Conservation (phyloP, 176 grass and related monocot genomes). For the Oryza glumipatula region DNA sequence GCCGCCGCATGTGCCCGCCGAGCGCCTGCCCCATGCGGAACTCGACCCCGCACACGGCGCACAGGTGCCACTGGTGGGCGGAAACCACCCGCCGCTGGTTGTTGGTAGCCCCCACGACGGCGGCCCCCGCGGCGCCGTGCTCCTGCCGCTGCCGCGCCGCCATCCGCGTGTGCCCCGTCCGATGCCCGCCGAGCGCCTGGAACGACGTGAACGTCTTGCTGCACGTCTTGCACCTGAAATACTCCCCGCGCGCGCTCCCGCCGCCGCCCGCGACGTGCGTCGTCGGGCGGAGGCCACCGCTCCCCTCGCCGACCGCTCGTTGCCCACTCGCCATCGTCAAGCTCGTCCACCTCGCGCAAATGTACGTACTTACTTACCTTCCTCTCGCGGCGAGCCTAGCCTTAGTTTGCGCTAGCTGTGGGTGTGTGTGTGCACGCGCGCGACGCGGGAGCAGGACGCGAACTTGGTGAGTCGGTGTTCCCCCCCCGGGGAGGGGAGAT, state of each 20-base stretch:
- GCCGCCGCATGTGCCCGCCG: constrained; percentile 70
- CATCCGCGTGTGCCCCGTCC: constrained; percentile 59
- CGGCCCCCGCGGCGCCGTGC: not conserved
- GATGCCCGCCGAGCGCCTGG: constrained; percentile 67
- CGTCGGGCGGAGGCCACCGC: not conserved
- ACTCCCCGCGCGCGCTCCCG: constrained; percentile 19
- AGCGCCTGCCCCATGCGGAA: constrained; percentile 77
- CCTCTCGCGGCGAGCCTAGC: not conserved
- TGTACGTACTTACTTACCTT: not conserved
- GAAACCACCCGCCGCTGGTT: not conserved
- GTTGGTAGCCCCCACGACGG: not conserved
- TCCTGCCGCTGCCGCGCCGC: constrained; percentile 40
- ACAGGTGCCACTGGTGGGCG: constrained; percentile 41
- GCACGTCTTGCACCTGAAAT: constrained; percentile 71
- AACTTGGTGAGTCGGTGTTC: not conserved
- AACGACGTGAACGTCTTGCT: constrained; percentile 55
- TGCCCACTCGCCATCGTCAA: constrained; percentile 22
- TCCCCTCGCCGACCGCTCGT: not conserved
- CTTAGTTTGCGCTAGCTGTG: not conserved
- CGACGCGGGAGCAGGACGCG: not conserved
- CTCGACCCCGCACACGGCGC: constrained; percentile 67
- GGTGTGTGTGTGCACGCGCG: not conserved
- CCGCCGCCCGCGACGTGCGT: not conserved
- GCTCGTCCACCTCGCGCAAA: not conserved
- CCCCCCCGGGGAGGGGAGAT: not conserved